phyloP scores from a whole-genome alignment of 106 monocot species.

The Allium cepa region DNA sequence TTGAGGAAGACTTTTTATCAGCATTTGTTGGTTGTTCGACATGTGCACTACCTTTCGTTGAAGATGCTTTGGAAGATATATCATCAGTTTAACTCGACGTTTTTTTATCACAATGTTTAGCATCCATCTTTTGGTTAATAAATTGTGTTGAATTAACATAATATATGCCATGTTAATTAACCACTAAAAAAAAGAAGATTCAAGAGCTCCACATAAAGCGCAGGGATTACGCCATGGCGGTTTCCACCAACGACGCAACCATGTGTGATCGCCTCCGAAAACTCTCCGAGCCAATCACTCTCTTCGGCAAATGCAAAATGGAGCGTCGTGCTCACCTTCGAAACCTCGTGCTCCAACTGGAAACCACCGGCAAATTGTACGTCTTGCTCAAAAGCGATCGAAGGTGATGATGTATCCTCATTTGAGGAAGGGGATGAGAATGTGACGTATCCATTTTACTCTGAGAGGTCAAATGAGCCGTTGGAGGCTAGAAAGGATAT shows the following conservation, averaged over 20 bases:
- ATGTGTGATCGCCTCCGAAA: constrained; percentile 82
- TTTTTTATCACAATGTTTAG: no score
- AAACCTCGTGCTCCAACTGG: constrained; percentile 66
- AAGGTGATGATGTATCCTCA: constrained; percentile 16
- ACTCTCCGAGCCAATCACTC: constrained; percentile 84
- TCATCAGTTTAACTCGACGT: no score
- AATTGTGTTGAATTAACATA: no score
- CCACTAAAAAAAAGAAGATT: constrained; percentile 21
- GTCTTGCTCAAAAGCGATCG: constrained; percentile 50
- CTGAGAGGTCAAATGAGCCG: constrained; percentile 67
- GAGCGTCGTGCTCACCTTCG: constrained; percentile 90
- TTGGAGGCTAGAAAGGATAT: constrained; percentile 51
- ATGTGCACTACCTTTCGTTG: no score
- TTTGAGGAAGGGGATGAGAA: constrained; percentile 34
- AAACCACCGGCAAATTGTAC: constrained; percentile 72
- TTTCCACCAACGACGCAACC: constrained; percentile 89
- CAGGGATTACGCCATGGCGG: constrained; percentile 85
- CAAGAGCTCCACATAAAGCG: constrained; percentile 84
- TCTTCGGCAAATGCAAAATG: constrained; percentile 98
- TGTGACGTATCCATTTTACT: constrained; percentile 72
- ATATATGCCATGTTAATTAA: no score
- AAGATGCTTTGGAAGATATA: no score
- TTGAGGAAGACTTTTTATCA: no score
- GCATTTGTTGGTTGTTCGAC: no score
- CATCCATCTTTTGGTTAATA: no score